Evolutionary conservation across 495 filamentous ascomycete species (phyloP).

Genomic region (Lophiostoma macrostomum): DNA sequence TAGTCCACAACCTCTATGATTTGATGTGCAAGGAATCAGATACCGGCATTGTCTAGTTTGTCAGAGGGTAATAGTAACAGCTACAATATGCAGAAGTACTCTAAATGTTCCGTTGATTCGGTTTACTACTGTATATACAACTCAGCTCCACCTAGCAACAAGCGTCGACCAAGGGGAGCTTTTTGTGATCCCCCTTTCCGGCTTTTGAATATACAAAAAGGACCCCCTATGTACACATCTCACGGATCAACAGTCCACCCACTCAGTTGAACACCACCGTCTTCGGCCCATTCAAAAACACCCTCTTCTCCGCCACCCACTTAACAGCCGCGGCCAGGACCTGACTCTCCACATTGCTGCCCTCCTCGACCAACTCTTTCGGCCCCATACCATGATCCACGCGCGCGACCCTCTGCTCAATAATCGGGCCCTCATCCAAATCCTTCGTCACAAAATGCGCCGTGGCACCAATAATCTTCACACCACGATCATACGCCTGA

Average conservation of each 20-base stretch:
- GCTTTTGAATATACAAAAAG: conserved; percentile 1
- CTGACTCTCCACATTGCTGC: conserved; percentile 72
- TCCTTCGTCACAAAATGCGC: conserved; percentile 76
- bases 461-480: conserved; percentile 77
- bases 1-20: too few species aligned
- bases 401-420: conserved; percentile 69
- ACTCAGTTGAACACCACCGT: conserved; percentile 67
- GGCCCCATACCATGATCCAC: conserved; percentile 68
- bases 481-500: conserved; percentile 71
- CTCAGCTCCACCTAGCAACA: too few species aligned
- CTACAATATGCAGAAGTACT: too few species aligned
- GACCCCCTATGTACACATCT: too few species aligned
- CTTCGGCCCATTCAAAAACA: conserved; percentile 69
- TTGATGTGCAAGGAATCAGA: too few species aligned
- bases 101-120: too few species aligned
- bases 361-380: conserved; percentile 67
- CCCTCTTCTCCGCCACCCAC: conserved; percentile 67
- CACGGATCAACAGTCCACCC: neutral
- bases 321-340: conserved; percentile 70
- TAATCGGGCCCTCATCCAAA: conserved; percentile 74
- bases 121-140: too few species aligned
- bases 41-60: too few species aligned
- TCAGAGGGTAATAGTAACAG: too few species aligned
- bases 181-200: too few species aligned
- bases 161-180: too few species aligned